Conservation (phyloP, 140 eudicot species). For the Ambrosia hybrid region DNA sequence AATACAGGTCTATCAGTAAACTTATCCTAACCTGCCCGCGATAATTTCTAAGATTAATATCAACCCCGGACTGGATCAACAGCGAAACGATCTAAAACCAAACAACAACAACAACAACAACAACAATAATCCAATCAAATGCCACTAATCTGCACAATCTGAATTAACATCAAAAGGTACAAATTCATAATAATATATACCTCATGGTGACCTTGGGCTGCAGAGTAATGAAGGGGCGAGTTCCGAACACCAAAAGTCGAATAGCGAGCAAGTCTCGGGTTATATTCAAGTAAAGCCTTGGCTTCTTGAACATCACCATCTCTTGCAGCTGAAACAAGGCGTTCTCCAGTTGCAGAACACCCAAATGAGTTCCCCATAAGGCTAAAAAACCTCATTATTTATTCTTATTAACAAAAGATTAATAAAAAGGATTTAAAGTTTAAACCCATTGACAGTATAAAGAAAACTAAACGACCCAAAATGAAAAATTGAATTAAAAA, state of each 20-base stretch:
- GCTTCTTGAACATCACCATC: conserved; percentile 99
- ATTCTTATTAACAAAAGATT: not conserved
- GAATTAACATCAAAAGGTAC: too few species aligned
- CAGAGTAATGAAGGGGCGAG: conserved; percentile 93
- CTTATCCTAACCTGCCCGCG: conserved; percentile 39
- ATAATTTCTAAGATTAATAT: conserved; percentile 43
- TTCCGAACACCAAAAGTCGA: conserved; percentile 90
- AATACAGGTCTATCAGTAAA: too few species aligned
- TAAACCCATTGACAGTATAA: too few species aligned
- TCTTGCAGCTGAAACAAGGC: conserved; percentile 93
- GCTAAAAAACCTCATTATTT: conserved; percentile 66
- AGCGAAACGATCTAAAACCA: conserved; percentile 39
- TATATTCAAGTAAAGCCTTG: conserved; percentile 77
- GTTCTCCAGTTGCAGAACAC: conserved; percentile 93
- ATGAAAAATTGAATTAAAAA: too few species aligned
- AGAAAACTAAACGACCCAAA: too few species aligned
- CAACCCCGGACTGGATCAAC: conserved; percentile 40
- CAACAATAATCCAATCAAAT: too few species aligned
- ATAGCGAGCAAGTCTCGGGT: conserved; percentile 83
- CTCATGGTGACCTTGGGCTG: conserved; percentile 99
- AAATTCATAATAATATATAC: not conserved
- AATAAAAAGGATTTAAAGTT: too few species aligned
- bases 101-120: too few species aligned
- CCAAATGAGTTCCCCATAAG: conserved; percentile 92
- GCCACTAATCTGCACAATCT: too few species aligned